phyloP scores from a whole-genome alignment of 352 stramenopile species.

The Pythium apleroticum region DNA sequence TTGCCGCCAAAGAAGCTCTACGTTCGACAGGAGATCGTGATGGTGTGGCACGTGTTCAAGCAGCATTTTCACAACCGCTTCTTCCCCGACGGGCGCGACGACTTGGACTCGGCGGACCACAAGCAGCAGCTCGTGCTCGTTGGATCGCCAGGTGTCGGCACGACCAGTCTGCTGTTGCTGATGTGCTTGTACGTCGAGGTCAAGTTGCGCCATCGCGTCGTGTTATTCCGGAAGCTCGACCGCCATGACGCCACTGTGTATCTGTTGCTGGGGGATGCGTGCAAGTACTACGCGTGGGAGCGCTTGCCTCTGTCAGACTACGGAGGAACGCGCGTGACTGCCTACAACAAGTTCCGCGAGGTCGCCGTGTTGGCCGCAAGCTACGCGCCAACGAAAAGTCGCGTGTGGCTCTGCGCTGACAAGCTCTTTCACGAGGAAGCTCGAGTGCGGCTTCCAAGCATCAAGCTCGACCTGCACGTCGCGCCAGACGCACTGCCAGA shows the following conservation, averaged over 20 bases:
- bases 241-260: neutral
- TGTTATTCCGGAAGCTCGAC: neutral
- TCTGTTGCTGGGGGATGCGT: neutral
- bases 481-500: neutral
- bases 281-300: neutral
- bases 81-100: too few species aligned
- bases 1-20: neutral
- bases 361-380: neutral
- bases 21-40: neutral
- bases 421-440: neutral
- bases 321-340: neutral
- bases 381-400: neutral
- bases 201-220: neutral
- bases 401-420: neutral
- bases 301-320: neutral
- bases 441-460: neutral
- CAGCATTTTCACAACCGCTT: neutral
- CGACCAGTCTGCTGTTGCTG: neutral
- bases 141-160: neutral
- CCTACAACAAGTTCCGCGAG: neutral
- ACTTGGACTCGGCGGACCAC: neutral
- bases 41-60: neutral
- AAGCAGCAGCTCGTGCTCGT: neutral
- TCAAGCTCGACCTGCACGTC: neutral
- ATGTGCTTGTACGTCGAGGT: neutral